Evolutionary conservation across 805 yeast genomes (phyloP).

Genomic region (Schwanniomyces pseudopolymorphus): DNA sequence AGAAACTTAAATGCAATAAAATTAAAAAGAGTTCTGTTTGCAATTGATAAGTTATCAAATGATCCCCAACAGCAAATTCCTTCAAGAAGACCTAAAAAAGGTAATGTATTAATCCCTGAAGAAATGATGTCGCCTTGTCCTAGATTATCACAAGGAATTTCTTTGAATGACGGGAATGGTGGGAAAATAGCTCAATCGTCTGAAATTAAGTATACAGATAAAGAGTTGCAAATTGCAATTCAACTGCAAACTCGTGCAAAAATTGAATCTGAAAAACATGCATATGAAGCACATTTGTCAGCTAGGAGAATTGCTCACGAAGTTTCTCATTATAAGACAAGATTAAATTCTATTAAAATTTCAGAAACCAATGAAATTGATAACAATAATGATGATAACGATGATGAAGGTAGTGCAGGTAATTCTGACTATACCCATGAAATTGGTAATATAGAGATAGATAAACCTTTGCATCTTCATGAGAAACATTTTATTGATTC

Average conservation of each 20-base stretch:
- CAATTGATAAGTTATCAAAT: conserved; percentile 63
- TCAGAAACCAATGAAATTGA: conserved; percentile 10
- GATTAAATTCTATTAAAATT: conserved; percentile 2
- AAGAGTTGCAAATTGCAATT: conserved; percentile 55
- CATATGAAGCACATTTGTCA: conserved; percentile 70
- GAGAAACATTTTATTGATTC: conserved; percentile 50
- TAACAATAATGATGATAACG: conserved; percentile 3
- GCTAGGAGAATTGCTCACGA: conserved; percentile 72
- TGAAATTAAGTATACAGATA: conserved; percentile 34
- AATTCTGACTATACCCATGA: conserved; percentile 3
- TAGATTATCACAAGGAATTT: conserved; percentile 66
- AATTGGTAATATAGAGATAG: conserved; percentile 47
- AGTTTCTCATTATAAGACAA: conserved; percentile 46
- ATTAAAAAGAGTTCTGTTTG: conserved; percentile 71
- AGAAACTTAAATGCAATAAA: conserved; percentile 29
- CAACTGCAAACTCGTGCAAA: conserved; percentile 56
- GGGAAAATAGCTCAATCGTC: conserved; percentile 20
- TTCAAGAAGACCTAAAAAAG: conserved; percentile 52
- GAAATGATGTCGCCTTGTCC: conserved; percentile 65
- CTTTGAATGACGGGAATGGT: conserved; percentile 39
- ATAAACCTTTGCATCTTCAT: conserved; percentile 67
- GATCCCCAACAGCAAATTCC: conserved; percentile 79
- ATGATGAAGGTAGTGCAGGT: not conserved
- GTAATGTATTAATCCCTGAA: conserved; percentile 58
- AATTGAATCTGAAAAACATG: conserved; percentile 67